Conservation (phyloP, 306 rosid genomes). For the Rosa chinensis region DNA sequence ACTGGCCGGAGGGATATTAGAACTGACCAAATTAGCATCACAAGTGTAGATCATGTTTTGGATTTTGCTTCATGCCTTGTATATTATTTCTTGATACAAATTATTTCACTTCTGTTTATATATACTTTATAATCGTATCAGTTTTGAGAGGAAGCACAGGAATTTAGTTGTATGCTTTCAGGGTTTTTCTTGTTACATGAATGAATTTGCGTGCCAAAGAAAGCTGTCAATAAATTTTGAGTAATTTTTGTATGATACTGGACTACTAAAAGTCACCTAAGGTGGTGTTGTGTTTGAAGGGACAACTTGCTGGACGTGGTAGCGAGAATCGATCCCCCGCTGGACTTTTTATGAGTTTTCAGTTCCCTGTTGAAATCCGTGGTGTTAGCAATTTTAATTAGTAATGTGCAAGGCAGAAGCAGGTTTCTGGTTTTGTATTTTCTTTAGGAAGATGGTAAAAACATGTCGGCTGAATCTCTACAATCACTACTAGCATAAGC, state of each 20-base stretch:
- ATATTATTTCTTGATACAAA: conserved; percentile 18
- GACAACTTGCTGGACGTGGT: no score
- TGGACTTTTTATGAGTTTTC: no score
- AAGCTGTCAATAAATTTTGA: background rate
- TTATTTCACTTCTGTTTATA: background rate
- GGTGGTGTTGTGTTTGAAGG: no score
- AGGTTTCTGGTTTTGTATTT: no score
- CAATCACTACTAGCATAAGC: no score
- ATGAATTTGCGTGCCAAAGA: background rate
- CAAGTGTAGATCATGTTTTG: conserved; percentile 48
- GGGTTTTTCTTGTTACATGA: background rate
- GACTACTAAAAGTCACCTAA: background rate
- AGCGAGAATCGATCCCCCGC: no score
- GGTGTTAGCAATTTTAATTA: no score
- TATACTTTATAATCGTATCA: background rate
- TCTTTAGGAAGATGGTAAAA: no score
- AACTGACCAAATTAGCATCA: conserved; percentile 22
- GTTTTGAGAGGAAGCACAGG: background rate
- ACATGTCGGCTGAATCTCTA: no score
- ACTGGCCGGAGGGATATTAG: background rate
- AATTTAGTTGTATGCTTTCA: background rate
- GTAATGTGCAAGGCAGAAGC: no score
- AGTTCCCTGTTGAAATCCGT: no score
- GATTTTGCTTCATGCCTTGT: conserved; percentile 38
- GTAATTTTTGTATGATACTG: background rate